Percentiles rank a stretch among this genome's conserved stretches.
phyloP scores from a whole-genome alignment of 257 asterid genomes.

The Solanum peruvianum region DNA sequence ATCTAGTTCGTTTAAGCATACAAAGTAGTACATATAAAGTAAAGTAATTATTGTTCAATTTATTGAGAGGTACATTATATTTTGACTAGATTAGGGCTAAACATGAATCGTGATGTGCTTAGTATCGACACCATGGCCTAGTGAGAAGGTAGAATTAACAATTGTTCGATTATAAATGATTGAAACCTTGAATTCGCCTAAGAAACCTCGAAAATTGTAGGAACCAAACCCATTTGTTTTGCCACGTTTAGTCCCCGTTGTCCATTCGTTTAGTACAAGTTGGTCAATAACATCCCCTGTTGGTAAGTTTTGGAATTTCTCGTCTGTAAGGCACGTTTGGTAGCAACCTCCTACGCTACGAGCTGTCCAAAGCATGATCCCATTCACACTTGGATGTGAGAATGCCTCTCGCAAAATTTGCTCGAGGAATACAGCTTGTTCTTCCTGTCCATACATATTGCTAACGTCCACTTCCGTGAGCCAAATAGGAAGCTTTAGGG shows the following conservation, averaged over 20 bases:
- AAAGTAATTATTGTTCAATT: not conserved
- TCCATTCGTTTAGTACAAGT: not conserved
- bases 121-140: constrained; percentile 24
- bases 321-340: not conserved
- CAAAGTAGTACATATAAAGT: not conserved
- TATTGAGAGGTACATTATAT: not conserved
- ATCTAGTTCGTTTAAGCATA: not conserved
- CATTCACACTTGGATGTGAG: not conserved
- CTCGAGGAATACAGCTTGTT: constrained; percentile 2
- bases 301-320: not conserved
- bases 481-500: constrained; percentile 49
- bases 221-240: not conserved
- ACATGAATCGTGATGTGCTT: constrained; percentile 7
- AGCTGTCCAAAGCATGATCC: not conserved
- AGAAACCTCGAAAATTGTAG: constrained; percentile 20
- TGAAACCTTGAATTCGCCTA: constrained; percentile 29
- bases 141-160: constrained; percentile 9
- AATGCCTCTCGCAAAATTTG: not conserved
- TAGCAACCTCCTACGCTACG: not conserved
- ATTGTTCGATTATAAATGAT: constrained; percentile 6
- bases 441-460: constrained; percentile 14
- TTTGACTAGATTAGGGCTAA: not conserved
- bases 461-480: constrained; percentile 52
- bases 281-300: not conserved
- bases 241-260: not conserved